A percentile compares a stretch with the other conserved stretches of the same genome.
These are phyloP conservation scores for Melanomma pulvis-pyrius DNA, from an alignment of 495 filamentous ascomycete species.

Conservation along the genomic window DNA sequence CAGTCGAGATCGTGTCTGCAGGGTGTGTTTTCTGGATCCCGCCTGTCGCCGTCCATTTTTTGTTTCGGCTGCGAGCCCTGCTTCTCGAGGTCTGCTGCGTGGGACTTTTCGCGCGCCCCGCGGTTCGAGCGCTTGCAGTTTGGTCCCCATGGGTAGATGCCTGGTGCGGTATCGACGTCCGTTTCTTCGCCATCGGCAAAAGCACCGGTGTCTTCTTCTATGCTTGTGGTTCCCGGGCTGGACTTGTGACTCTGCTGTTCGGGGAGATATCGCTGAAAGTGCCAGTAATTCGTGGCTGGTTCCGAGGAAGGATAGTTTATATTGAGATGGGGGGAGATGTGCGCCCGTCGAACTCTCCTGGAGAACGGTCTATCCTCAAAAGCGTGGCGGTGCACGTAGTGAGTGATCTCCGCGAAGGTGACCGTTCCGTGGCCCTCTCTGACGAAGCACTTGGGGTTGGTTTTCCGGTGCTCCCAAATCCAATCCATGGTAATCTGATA, in stretches of 20 bases:
- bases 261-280: too few species aligned
- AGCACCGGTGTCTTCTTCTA: too few species aligned
- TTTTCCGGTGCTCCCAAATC: neutral
- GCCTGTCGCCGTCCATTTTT: neutral
- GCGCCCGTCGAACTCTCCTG: neutral
- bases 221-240: too few species aligned
- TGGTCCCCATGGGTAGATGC: neutral
- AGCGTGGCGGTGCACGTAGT: neutral
- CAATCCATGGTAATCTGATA: neutral
- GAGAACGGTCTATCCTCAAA: slow-evolving; percentile 5
- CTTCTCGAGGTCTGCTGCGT: neutral
- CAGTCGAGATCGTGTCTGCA: neutral
- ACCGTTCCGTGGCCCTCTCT: neutral
- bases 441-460: neutral
- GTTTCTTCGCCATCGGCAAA: neutral
- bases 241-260: too few species aligned
- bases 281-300: too few species aligned
- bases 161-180: neutral
- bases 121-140: neutral
- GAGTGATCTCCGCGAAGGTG: slow-evolving; percentile 2
- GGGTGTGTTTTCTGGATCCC: neutral
- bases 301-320: too few species aligned
- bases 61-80: neutral
- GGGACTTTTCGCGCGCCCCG: neutral
- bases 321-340: neutral